Evolutionary conservation across 129 eudicot genomes (phyloP).

Genomic region (Flaveria ramosissima): DNA sequence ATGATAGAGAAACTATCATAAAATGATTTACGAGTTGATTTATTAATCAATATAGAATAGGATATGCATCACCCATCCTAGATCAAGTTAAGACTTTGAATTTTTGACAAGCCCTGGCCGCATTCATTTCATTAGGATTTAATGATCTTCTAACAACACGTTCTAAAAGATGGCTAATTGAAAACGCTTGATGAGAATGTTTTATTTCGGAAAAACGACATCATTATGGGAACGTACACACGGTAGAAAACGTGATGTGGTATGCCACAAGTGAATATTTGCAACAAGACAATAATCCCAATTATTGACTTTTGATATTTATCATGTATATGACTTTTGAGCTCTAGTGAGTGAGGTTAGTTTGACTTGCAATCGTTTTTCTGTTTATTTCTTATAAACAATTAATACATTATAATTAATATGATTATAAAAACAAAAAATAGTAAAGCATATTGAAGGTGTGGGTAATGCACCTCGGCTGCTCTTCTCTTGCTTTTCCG

Average conservation of each 20-base stretch:
- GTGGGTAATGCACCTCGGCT: no score
- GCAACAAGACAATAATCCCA: neutral
- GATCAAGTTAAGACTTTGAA: constrained; percentile 13
- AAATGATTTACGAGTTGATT: constrained; percentile 6
- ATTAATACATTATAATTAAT: no score
- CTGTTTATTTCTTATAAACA: no score
- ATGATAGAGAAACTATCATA: neutral
- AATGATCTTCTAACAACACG: neutral
- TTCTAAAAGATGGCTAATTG: neutral
- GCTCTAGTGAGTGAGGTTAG: no score
- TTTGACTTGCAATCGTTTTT: no score
- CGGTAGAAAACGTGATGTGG: neutral
- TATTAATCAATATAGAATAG: constrained; percentile 18
- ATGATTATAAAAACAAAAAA: no score
- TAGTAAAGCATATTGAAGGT: no score
- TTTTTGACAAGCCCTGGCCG: neutral
- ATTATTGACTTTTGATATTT: no score
- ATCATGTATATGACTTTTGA: no score
- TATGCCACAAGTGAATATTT: neutral
- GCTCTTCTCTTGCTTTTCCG: no score
- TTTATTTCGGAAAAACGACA: neutral
- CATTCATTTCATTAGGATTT: neutral
- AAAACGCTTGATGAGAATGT: neutral
- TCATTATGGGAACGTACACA: neutral
- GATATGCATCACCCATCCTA: constrained; percentile 18